Conservation (phyloP, 176 grass and related monocot genomes). For the bread wheat (Triticum aestivum) region DNA sequence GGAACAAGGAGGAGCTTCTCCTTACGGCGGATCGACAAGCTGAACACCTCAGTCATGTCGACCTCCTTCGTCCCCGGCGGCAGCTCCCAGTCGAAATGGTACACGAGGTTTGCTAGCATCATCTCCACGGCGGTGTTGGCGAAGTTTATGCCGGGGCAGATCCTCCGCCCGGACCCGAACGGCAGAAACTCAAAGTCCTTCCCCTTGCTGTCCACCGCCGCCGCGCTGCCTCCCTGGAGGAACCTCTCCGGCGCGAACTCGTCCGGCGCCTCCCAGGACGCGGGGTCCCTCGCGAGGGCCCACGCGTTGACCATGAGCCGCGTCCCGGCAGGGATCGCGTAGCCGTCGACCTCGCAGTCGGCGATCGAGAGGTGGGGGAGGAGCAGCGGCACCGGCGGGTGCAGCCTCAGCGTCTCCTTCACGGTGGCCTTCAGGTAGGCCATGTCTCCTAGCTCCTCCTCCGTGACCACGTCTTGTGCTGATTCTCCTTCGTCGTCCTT, state of each 20-base stretch:
- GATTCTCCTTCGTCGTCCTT: not conserved
- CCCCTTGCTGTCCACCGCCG: not conserved
- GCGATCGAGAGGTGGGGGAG: not conserved
- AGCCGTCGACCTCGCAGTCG: not conserved
- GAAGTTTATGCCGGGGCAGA: conserved; percentile 10
- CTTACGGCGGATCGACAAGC: not conserved
- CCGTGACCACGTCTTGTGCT: not conserved
- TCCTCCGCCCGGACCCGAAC: conserved; percentile 1
- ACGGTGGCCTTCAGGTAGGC: not conserved
- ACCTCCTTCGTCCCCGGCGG: not conserved
- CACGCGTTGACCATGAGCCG: not conserved
- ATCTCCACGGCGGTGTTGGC: not conserved
- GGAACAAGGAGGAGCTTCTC: conserved; percentile 7
- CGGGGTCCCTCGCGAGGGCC: not conserved
- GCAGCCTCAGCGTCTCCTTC: conserved; percentile 1
- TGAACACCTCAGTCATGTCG: not conserved
- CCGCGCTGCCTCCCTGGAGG: not conserved
- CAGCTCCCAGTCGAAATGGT: conserved; percentile 10
- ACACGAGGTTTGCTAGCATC: not conserved
- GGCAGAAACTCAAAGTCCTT: not conserved
- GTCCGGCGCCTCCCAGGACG: not conserved
- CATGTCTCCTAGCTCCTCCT: not conserved
- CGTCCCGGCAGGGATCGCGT: not conserved
- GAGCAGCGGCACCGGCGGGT: not conserved
- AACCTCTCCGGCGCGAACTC: not conserved